Evolutionary conservation across 495 filamentous ascomycete genomes (phyloP).

Genomic region (Hypoxylon perforatum): DNA sequence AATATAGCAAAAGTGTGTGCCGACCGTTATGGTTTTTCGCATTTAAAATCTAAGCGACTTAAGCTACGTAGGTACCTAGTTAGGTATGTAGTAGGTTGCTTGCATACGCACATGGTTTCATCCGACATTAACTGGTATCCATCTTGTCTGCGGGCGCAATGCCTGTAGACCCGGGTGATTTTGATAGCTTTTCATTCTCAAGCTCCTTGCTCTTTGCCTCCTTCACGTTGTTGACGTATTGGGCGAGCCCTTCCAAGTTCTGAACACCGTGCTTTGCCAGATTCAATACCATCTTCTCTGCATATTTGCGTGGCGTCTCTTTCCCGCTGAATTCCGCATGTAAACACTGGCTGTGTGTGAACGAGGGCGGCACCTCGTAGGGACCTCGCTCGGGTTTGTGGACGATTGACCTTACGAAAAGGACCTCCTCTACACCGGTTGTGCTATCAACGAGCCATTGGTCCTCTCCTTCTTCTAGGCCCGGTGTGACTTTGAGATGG

Average conservation of each 20-base stretch:
- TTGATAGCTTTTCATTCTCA: conserved; percentile 3
- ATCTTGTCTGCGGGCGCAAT: conserved; percentile 24
- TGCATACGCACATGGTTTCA: background rate
- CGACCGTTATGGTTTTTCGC: background rate
- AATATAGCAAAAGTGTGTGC: conserved; percentile 12
- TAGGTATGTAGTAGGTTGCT: too few relatives aligned
- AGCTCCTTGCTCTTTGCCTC: conserved; percentile 25
- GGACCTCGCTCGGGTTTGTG: conserved; percentile 12
- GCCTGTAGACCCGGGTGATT: conserved; percentile 3
- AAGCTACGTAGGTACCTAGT: too few relatives aligned
- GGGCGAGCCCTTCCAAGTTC: conserved; percentile 30
- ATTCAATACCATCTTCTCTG: conserved; percentile 37
- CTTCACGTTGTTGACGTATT: conserved; percentile 17
- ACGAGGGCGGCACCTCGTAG: conserved; percentile 22
- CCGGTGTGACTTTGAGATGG: background rate
- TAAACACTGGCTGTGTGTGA: conserved; percentile 19
- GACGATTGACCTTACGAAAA: conserved; percentile 17
- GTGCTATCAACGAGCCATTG: conserved; percentile 14
- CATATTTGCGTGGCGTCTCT: conserved; percentile 32
- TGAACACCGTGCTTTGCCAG: conserved; percentile 28
- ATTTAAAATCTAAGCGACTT: too few relatives aligned
- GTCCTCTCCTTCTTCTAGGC: conserved; percentile 23
- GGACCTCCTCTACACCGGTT: conserved; percentile 29
- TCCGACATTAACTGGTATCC: conserved; percentile 23
- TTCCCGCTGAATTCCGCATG: conserved; percentile 1